These are phyloP conservation scores for Geotrichum macrosporum DNA, from an alignment of 1,139 yeast species.

Conservation along the genomic window DNA sequence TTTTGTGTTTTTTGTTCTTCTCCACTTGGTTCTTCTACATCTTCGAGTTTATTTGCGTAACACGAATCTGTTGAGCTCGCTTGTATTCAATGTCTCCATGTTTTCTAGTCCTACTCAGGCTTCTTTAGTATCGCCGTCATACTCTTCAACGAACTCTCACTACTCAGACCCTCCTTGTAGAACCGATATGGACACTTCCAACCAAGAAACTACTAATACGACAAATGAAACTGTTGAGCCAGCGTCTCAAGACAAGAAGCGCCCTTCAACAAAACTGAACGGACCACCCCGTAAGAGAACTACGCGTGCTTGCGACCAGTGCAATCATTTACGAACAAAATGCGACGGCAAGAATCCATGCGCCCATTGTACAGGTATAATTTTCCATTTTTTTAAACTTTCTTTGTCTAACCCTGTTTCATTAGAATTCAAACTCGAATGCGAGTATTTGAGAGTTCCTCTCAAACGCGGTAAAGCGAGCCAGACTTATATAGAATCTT, in stretches of 20 bases:
- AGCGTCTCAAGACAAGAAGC: background rate
- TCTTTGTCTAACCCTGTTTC: background rate
- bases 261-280: background rate
- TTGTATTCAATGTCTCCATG: too few species aligned
- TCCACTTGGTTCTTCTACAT: too few species aligned
- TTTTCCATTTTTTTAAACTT: background rate
- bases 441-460: constrained; percentile 34
- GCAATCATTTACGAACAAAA: constrained; percentile 24
- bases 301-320: constrained; percentile 24
- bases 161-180: too few species aligned
- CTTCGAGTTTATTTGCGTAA: too few species aligned
- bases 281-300: constrained; percentile 21
- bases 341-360: constrained; percentile 26
- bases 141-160: too few species aligned
- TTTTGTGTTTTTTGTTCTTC: too few species aligned
- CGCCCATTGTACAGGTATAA: constrained; percentile 21
- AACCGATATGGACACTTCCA: too few species aligned
- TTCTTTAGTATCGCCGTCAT: too few species aligned
- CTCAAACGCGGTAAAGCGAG: constrained; percentile 43
- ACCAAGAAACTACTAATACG: background rate
- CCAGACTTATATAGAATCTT: constrained; percentile 29
- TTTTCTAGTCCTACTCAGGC: too few species aligned
- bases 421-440: constrained; percentile 14
- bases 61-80: too few species aligned
- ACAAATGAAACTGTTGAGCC: too few species aligned